Evolutionary conservation across 2,329 filamentous ascomycete genomes (phyloP).

Genomic region (Pseudogymnoascus sp.): DNA sequence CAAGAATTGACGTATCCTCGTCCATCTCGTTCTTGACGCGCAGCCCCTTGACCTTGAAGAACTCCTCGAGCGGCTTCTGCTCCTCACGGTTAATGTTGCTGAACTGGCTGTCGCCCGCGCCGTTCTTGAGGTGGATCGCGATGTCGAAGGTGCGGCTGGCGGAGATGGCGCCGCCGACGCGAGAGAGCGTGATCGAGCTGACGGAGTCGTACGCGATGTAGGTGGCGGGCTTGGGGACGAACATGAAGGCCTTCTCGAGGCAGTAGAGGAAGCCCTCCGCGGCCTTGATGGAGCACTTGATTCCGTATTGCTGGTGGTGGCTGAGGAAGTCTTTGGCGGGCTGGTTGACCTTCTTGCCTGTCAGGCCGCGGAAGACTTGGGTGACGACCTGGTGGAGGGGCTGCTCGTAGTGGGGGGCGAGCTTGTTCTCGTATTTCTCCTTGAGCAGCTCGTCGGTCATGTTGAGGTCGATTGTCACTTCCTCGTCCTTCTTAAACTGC

Average conservation of each 20-base stretch:
- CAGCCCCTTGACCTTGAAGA: slow-evolving; percentile 93
- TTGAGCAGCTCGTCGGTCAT: slow-evolving; percentile 85
- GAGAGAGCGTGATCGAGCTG: slow-evolving; percentile 85
- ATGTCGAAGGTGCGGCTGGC: slow-evolving; percentile 96
- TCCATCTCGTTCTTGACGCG: slow-evolving; percentile 98
- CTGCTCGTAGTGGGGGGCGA: slow-evolving; percentile 84
- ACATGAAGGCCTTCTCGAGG: slow-evolving; percentile 97
- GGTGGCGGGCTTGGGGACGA: slow-evolving; percentile 94
- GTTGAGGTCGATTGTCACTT: slow-evolving; percentile 93
- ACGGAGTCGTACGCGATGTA: slow-evolving; percentile 96
- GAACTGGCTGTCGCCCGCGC: slow-evolving; percentile 86
- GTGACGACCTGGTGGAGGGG: slow-evolving; percentile 89
- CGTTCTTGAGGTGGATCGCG: slow-evolving; percentile 80
- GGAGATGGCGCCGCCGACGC: slow-evolving; percentile 87
- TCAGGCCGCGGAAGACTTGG: slow-evolving; percentile 89
- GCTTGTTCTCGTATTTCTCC: slow-evolving; percentile 79
- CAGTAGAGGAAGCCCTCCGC: slow-evolving; percentile 97
- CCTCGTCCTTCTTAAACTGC: slow-evolving; percentile 97
- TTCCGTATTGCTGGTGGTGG: slow-evolving; percentile 86
- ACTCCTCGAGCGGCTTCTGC: slow-evolving; percentile 89
- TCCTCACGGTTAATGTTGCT: slow-evolving; percentile 99
- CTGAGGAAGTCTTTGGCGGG: slow-evolving; percentile 89
- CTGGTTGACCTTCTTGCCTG: slow-evolving; percentile 89
- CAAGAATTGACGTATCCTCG: slow-evolving; percentile 66
- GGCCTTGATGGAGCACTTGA: slow-evolving; percentile 99